Evolutionary conservation across 1,139 yeast genomes (phyloP).

Genomic region (Nakaseomyces delphensis): DNA sequence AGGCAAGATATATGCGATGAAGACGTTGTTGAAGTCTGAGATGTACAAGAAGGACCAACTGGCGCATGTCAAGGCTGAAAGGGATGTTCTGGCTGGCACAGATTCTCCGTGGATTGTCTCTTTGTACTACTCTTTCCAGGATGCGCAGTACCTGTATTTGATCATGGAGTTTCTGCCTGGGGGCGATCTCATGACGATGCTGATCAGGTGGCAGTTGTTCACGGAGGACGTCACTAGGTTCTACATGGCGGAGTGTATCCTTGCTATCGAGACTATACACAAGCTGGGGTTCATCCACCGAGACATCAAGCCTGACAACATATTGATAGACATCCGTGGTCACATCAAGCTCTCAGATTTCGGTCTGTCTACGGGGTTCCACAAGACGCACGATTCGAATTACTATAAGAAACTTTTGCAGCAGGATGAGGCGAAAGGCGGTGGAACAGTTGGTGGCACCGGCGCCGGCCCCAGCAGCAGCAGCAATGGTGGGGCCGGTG

Average conservation of each 20-base stretch:
- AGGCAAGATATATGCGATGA: slow-evolving; percentile 81
- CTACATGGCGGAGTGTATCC: slow-evolving; percentile 80
- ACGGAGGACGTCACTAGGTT: slow-evolving; percentile 79
- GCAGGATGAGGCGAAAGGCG: slow-evolving; percentile 41
- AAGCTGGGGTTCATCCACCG: slow-evolving; percentile 73
- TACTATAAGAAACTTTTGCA: slow-evolving; percentile 66
- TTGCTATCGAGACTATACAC: slow-evolving; percentile 77
- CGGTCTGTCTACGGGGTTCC: slow-evolving; percentile 80
- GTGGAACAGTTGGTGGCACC: slow-evolving; percentile 16
- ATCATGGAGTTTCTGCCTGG: slow-evolving; percentile 84
- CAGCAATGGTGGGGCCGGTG: too few relatives aligned
- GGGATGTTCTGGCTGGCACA: slow-evolving; percentile 77
- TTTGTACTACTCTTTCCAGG: slow-evolving; percentile 72
- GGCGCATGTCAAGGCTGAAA: slow-evolving; percentile 78
- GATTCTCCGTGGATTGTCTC: slow-evolving; percentile 87
- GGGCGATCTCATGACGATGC: slow-evolving; percentile 82
- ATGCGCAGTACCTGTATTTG: slow-evolving; percentile 61
- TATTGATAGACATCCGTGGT: slow-evolving; percentile 69
- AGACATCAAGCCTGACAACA: slow-evolving; percentile 77
- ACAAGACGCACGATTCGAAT: slow-evolving; percentile 74
- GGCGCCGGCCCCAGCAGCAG: slow-evolving; percentile 17
- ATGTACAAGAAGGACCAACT: slow-evolving; percentile 78
- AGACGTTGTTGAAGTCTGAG: slow-evolving; percentile 65
- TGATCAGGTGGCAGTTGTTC: slow-evolving; percentile 77
- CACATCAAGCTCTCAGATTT: slow-evolving; percentile 73